Base-by-base conservation (phyloP, 805 yeast genomes). In the Teunomyces aglyptinius region DNA sequence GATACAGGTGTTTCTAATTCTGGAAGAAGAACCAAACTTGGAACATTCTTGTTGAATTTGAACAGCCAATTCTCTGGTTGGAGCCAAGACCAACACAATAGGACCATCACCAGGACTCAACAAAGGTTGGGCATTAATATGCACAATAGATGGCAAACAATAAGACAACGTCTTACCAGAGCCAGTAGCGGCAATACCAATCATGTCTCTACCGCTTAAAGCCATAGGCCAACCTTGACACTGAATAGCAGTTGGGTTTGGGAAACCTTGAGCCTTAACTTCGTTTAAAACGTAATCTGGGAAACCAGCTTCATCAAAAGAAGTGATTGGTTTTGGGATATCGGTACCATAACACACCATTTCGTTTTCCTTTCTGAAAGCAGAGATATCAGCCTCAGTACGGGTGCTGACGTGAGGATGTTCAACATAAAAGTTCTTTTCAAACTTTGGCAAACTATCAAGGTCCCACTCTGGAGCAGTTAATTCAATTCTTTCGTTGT, bases 171-270 rank as follows among this genome's bases (percentile, higher is more conserved):
- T 94, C 79, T 94, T 94, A 80, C 99, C 99, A 47, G 97, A 91
- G 74, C 99, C 99, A 57, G 99, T 94, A 58, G 97, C 86, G 48
- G 99, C 98, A 68, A 94, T 86, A 80, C 99, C 99, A 71, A 94
- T 88, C 92, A 94, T 86, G 69, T 94, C 98, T 76, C 98, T 89
- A 77, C 99, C 99, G 60, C 92, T 83, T 49, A 91, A 78, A 63
- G 99, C 99, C 99, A 94, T 94, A 54, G 99, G 99, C 99, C 99
- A 94, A 77, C 99, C 99, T 77, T 94, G 99, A 72, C 97, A 89
- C 77, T 94, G 99, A 64, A 94, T 94, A 56, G 89, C 90, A 47
- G 99, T 94, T 60, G 99, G 99, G 55, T 76, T 81, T 47, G 85
- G 94, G 76, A 94, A 94, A 51, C 98, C 98, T 72, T 88, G 90